Evolutionary conservation across 192 early-diverging fungal species (phyloP), one percentile per base, ranked within the genome.

Genomic region (Backusella westeae): DNA sequence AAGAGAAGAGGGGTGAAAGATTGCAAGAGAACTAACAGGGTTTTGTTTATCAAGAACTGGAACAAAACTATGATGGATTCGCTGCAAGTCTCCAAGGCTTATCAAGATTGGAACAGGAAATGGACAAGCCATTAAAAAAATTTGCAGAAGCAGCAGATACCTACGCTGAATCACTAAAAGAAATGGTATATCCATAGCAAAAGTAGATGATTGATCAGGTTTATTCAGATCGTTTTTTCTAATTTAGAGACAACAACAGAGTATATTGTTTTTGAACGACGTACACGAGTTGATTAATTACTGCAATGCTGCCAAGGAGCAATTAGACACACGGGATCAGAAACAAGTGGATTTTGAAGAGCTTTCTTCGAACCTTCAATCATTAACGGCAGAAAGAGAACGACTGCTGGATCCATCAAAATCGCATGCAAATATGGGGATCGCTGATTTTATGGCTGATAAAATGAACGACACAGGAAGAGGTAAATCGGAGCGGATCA

Each of bases 271-370:
- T 72, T 78, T 97, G 67, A 87, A 86, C 42, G 87, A 92, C 69
- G 77, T 97, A 36, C 91, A 91, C 46, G 96, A 97, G 71, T 96
- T 95, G 75, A 86, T 94, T 7, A 85, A 85, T 8, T 93, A 94
- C 75, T 94, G 94, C 79, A 85, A 85, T 70, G 88, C 90, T 12
- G 87, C 91, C 12, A 93, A 93, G 86, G 94, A 94, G 68, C 85
- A 93, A 38, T 85, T 98, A 26, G 89, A 89, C 70, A 75, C 89
- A 76, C 85, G 96, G 21, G 97, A 98, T 82, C 95, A 98, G 78
- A 97, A 97, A 83, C 97, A 98, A 84, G 86, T 96, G 3, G 96
- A 98, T 86, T 91, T 91, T 80, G 96, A 98, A 83, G 97, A 95
- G 63, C 84, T 98, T 56, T 88, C 90, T 9, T 83, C 86, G 67